Percentiles rank a stretch among this genome's conserved stretches.
Conservation (phyloP, 805 yeast genomes). For the Candida palmyrensis region DNA sequence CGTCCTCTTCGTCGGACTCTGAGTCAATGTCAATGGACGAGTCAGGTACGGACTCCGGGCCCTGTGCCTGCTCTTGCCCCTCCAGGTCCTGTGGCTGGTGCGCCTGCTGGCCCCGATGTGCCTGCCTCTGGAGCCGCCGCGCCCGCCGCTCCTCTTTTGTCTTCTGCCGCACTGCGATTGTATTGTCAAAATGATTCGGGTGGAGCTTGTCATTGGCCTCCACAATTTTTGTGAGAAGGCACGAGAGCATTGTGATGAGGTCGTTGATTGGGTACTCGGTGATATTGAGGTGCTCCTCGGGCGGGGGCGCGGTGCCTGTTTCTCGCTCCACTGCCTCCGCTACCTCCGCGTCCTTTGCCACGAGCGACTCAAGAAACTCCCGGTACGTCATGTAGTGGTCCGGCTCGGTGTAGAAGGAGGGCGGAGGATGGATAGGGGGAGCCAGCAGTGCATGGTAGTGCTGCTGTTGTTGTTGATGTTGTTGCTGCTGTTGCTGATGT, state of each 20-base stretch:
- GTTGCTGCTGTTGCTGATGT: slow-evolving; percentile 5
- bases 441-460: slow-evolving; percentile 2
- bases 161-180: slow-evolving; percentile 36
- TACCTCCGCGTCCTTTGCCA: slow-evolving; percentile 10
- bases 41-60: slow-evolving; percentile 1
- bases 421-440: slow-evolving; percentile 4
- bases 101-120: not conserved
- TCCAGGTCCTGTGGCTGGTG: slow-evolving; percentile 3
- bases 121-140: slow-evolving; percentile 3
- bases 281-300: slow-evolving; percentile 61
- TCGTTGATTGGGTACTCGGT: slow-evolving; percentile 80
- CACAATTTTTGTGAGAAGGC: slow-evolving; percentile 78
- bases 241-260: slow-evolving; percentile 77
- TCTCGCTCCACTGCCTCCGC: not conserved
- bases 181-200: slow-evolving; percentile 55
- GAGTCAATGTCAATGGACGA: slow-evolving; percentile 7
- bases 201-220: slow-evolving; percentile 85
- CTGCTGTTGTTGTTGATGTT: slow-evolving; percentile 2
- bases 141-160: slow-evolving; percentile 5
- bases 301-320: slow-evolving; percentile 9
- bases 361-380: slow-evolving; percentile 31
- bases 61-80: slow-evolving; percentile 5
- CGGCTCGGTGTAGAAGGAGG: slow-evolving; percentile 17
- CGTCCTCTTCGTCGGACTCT: slow-evolving; percentile 32
- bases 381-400: slow-evolving; percentile 41